Evolutionary conservation across 2,329 filamentous ascomycete species (phyloP).

Genomic region (Aureobasidium leucospermi): DNA sequence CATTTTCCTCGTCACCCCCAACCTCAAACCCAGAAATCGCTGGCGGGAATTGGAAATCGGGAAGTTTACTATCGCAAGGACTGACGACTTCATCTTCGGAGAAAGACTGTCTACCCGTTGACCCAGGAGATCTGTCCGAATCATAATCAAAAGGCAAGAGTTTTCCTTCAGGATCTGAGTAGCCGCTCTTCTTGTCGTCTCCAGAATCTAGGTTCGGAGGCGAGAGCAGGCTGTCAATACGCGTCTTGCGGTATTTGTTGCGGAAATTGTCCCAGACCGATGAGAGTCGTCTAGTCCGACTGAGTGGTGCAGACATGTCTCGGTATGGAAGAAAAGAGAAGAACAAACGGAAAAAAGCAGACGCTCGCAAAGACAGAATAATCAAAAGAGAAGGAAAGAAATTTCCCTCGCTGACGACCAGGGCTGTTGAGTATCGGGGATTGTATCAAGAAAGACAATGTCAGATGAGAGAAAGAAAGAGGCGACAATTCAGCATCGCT

Average conservation of each 20-base stretch:
- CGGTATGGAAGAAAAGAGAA: neutral
- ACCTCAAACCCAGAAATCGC: neutral
- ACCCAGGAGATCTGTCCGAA: neutral
- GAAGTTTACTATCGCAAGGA: neutral
- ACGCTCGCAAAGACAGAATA: no score
- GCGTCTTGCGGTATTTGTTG: neutral
- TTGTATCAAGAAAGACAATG: neutral
- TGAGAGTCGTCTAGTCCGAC: neutral
- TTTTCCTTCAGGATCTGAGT: neutral
- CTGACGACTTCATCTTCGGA: neutral
- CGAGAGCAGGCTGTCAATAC: constrained; percentile 8
- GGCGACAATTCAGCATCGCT: neutral
- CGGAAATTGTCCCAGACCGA: neutral
- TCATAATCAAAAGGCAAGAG: neutral
- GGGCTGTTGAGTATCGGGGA: no score
- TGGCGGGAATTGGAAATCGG: neutral
- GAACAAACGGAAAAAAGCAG: neutral
- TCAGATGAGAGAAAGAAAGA: no score
- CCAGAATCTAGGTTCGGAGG: neutral
- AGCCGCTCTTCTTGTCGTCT: neutral
- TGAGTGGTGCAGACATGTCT: neutral
- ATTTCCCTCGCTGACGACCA: no score
- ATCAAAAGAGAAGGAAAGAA: no score
- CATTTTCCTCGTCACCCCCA: neutral
- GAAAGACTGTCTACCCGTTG: no score